Base-by-base conservation (phyloP, 257 asterid species). In the Capsicum pubescens region DNA sequence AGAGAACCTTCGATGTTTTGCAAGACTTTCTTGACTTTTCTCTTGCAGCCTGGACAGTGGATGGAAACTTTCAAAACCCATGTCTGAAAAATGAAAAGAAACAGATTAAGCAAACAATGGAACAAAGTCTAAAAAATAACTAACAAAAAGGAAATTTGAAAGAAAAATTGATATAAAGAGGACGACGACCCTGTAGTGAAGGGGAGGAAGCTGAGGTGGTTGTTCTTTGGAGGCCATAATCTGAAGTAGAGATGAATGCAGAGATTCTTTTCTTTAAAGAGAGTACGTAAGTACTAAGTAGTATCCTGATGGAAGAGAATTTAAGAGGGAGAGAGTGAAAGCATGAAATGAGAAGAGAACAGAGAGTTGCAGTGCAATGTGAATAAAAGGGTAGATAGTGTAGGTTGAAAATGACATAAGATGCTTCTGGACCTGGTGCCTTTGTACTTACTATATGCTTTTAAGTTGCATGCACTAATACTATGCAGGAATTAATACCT, bases 41-140 rank as follows among this genome's bases (percentile, higher is more conserved):
- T 90, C 79, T 89, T 92, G 91, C 99, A 95, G 84, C 94, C 99
- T 90, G 92, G 92, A 60, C 99, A 95, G 89, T 95, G 99, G 88
- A 95, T 94, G 52, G 98, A 92, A 83, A 95, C 99, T 71, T 90
- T 95, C 67, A 95, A 87, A 87, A 84, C 86, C 97, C 95, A 91
- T 70, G 92, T 95, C 99, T 95, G 91, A 60, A 84, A 84, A 39
- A 79, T 13, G 54, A 56, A 55, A 70, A 36, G 12, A 55, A 68
- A 66, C 54, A 56, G 9, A 32, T 32, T 21, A 79, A 80, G 74
- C 11, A 57, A 39, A 39, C 42, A 39, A 39, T 39, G 42, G 42
- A 39, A 39, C 42, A 39, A 39, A 39, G 5, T 39, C 5, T 2
- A 39, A 39, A 14, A 14, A 26, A 44, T 7, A n/a, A 14, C 15